Conservation (phyloP, 495 filamentous ascomycete genomes). For the Diplogelasinospora grovesii region DNA sequence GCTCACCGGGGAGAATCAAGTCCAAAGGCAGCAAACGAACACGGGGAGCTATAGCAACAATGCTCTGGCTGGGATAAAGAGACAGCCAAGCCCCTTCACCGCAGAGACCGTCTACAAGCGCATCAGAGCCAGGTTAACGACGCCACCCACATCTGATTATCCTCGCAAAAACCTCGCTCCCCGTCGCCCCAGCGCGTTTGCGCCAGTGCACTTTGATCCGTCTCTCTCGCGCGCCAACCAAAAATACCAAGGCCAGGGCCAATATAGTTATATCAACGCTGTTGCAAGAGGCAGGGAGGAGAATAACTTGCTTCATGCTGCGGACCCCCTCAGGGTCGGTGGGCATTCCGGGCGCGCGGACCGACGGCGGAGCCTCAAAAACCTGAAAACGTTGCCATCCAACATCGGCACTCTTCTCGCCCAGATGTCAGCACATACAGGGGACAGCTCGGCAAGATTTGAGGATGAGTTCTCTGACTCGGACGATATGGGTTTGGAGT, state of each 20-base stretch:
- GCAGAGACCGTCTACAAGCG: conserved; percentile 47
- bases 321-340: conserved; percentile 32
- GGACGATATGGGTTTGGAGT: conserved; percentile 38
- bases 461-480: conserved; percentile 39
- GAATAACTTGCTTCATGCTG: conserved; percentile 5
- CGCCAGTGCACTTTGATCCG: conserved; percentile 44
- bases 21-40: conserved; percentile 23
- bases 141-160: conserved; percentile 10
- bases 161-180: neutral
- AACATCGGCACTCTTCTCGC: conserved; percentile 28
- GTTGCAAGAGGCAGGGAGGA: conserved; percentile 16
- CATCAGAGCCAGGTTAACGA: conserved; percentile 34
- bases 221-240: conserved; percentile 39
- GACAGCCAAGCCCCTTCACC: conserved; percentile 42
- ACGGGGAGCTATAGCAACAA: conserved; percentile 24
- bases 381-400: conserved; percentile 27
- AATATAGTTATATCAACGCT: conserved; percentile 35
- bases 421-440: conserved; percentile 20
- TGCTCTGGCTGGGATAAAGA: conserved; percentile 27
- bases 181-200: conserved; percentile 37
- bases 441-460: conserved; percentile 19
- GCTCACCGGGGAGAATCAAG: conserved; percentile 25
- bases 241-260: conserved; percentile 46
- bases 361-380: conserved; percentile 29
- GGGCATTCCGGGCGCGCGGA: conserved; percentile 32